A percentile compares a stretch with the other conserved stretches of the same genome.
Evolutionary conservation across 1,139 yeast species (phyloP).

Genomic region (Saccharomycopsis crataegensis): DNA sequence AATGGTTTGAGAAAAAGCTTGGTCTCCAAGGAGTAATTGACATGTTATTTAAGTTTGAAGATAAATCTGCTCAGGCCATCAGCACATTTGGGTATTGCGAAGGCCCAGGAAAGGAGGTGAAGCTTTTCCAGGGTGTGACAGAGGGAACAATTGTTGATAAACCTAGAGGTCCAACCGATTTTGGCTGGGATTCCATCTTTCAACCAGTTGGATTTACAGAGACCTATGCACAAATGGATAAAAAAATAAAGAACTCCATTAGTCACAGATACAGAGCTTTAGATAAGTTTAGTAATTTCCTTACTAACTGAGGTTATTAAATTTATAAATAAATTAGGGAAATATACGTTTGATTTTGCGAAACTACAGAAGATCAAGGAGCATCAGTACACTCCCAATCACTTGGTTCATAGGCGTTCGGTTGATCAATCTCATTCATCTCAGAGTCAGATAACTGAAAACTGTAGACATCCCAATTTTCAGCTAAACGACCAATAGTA

Average conservation of each 20-base stretch:
- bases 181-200: slow-evolving; percentile 95
- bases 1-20: slow-evolving; percentile 76
- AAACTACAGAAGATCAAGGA: slow-evolving; percentile 35
- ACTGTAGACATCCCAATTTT: slow-evolving; percentile 38
- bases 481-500: slow-evolving; percentile 41
- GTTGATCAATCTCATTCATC: slow-evolving; percentile 39
- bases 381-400: slow-evolving; percentile 65
- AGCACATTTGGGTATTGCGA: slow-evolving; percentile 91
- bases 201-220: slow-evolving; percentile 49
- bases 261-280: slow-evolving; percentile 87
- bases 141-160: slow-evolving; percentile 66
- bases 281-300: slow-evolving; percentile 55
- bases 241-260: slow-evolving; percentile 63
- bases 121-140: slow-evolving; percentile 79
- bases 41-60: slow-evolving; percentile 72
- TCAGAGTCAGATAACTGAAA: slow-evolving; percentile 46
- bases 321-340: too few species aligned
- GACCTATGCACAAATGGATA: slow-evolving; percentile 92
- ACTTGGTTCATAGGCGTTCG: slow-evolving; percentile 55
- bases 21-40: slow-evolving; percentile 72
- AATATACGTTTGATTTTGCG: too few species aligned
- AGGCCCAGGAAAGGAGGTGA: slow-evolving; percentile 66
- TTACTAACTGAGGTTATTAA: slow-evolving; percentile 25
- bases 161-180: slow-evolving; percentile 69
- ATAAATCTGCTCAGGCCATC: slow-evolving; percentile 79